Conservation (phyloP, 2,329 filamentous ascomycete species). For the Helminthosporium solani region DNA sequence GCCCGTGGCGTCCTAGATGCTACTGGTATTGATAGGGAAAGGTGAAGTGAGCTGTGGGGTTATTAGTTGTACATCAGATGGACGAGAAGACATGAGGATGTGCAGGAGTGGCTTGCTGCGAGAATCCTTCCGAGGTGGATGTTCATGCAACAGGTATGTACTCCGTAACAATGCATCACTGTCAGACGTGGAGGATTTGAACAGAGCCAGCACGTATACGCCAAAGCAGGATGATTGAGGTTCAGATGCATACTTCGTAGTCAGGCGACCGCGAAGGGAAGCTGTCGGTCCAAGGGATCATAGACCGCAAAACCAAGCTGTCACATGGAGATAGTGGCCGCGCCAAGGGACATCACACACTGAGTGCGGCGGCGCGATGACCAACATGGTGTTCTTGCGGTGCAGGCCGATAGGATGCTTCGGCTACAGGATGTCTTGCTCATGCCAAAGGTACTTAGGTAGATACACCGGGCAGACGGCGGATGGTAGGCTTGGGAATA, state of each 20-base stretch:
- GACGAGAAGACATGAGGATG: background rate
- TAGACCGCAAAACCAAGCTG: background rate
- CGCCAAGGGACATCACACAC: too few relatives aligned
- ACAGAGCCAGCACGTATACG: too few relatives aligned
- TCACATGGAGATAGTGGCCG: background rate
- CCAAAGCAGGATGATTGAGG: too few relatives aligned
- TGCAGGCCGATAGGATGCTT: background rate
- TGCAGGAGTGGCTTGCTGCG: background rate
- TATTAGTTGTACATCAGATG: background rate
- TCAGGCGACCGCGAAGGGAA: background rate
- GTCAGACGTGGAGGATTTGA: too few relatives aligned
- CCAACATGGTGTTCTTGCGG: background rate
- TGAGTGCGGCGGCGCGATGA: too few relatives aligned
- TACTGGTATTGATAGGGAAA: too few relatives aligned
- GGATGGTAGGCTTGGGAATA: conserved; percentile 8
- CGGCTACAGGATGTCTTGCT: background rate
- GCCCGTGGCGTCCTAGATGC: too few relatives aligned
- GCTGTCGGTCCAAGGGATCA: background rate
- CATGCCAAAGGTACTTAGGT: background rate
- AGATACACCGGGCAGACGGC: background rate
- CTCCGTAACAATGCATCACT: too few relatives aligned
- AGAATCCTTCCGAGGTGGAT: too few relatives aligned
- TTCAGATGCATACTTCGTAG: too few relatives aligned
- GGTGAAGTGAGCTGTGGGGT: too few relatives aligned
- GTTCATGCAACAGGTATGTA: too few relatives aligned